Evolutionary conservation across 2,329 filamentous ascomycete species (phyloP), one percentile per base, ranked within the genome.

Genomic region (Neonectria sp.): DNA sequence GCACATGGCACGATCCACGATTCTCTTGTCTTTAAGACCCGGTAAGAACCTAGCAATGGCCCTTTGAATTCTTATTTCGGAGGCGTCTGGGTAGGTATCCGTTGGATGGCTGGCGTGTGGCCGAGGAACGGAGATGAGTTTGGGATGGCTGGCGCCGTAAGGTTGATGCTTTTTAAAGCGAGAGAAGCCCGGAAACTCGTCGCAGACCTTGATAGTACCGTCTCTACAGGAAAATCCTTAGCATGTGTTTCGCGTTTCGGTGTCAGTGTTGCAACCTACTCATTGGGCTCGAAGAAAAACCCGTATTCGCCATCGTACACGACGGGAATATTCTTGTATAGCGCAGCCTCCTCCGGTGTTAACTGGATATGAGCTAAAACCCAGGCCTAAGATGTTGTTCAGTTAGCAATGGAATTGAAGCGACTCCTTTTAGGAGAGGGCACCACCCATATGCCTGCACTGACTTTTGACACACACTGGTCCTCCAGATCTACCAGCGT

Each of bases 281-380:
- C 62, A 27, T 8, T 65, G 6, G 62, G 62, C 33, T 65, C 62
- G 12, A 65, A 60, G 62, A 65, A 65, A 49, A 65, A 65, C 8
- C 62, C 62, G n/a, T 61, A 60, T 40, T 55, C 62, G 12, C 62
- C 49, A 46, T 65, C 56, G 40, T 60, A 65, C 21, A 65, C 12
- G 4, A 60, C 62, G 2, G 62, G 62, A 13, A 49, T 40, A 17
- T 65, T 31, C 40, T 61, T 65, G 37, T 48, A 60, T 17, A n/a
- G 6, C 5, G 49, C 35, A 35, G 49, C 62, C 62, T 65, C 62
- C 1, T 65, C 40, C 3, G 62, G 56, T 4, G 56, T 60, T 8
- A 65, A n/a, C 15, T 61, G 56, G n/a, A 65, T 60, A 35, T 65
- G 49, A 49, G 56, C 62, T 3, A 60, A 49, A n/a, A 55, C 48